Evolutionary conservation across 2,329 filamentous ascomycete species (phyloP).

Genomic region (Aspergillus bombycis): DNA sequence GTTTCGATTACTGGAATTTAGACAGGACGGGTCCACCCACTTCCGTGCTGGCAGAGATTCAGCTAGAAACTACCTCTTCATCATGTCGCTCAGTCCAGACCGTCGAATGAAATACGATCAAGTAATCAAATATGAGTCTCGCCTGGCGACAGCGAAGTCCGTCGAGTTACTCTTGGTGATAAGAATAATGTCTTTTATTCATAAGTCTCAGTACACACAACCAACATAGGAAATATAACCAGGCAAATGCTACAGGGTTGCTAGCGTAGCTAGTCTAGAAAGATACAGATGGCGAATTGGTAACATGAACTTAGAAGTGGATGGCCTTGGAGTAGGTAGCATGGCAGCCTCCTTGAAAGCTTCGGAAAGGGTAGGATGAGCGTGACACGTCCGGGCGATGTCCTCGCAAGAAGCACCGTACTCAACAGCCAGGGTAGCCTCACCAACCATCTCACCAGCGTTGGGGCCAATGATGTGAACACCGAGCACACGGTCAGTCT

Average conservation of each 20-base stretch:
- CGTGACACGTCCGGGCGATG: conserved; percentile 91
- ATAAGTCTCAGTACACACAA: conserved; percentile 24
- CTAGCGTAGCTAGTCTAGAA: conserved; percentile 41
- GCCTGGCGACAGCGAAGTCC: not conserved
- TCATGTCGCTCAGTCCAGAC: not conserved
- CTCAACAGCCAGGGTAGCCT: conserved; percentile 91
- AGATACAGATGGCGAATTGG: conserved; percentile 23
- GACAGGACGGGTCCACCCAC: no score
- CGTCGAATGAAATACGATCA: not conserved
- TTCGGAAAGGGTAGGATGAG: conserved; percentile 92
- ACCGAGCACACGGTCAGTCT: conserved; percentile 93
- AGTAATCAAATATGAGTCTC: not conserved
- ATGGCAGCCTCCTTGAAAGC: conserved; percentile 99
- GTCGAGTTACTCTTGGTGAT: not conserved
- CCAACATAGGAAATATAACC: conserved; percentile 34
- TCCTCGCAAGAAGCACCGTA: conserved; percentile 96
- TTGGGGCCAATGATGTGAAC: conserved; percentile 96
- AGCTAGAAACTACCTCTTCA: not conserved
- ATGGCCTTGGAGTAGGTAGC: conserved; percentile 93
- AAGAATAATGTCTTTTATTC: conserved; percentile 18
- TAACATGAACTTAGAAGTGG: conserved; percentile 69
- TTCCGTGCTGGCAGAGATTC: not conserved
- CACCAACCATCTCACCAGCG: conserved; percentile 99
- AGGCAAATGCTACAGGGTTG: conserved; percentile 42
- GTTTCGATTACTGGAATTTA: no score